These are phyloP conservation scores for Solanum bulbocastanum DNA, from an alignment of 257 asterid genomes.

Conservation along the genomic window DNA sequence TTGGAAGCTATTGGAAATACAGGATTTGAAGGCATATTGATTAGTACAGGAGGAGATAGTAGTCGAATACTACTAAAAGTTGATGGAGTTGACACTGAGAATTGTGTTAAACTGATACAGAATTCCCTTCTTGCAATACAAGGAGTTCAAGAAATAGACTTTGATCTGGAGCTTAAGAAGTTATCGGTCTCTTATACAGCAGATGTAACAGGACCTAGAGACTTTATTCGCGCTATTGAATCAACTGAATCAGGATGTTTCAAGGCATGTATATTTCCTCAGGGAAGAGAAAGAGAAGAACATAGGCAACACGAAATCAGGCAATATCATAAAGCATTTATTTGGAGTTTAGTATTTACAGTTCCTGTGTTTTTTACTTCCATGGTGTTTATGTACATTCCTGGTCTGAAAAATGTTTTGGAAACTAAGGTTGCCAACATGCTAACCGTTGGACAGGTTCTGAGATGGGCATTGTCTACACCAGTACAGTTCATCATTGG, in stretches of 20 bases:
- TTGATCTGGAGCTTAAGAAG: conserved; percentile 13
- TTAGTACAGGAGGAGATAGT: conserved; percentile 24
- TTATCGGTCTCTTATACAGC: conserved; percentile 37
- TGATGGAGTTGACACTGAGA: conserved; percentile 22
- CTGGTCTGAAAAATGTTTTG: conserved; percentile 31
- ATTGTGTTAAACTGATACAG: conserved; percentile 11
- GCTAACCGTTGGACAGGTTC: conserved; percentile 28
- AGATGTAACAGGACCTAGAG: conserved; percentile 46
- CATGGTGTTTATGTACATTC: conserved; percentile 61
- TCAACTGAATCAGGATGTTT: conserved; percentile 22
- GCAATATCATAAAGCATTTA: conserved; percentile 27
- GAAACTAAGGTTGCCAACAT: conserved; percentile 38
- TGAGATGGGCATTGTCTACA: conserved; percentile 43
- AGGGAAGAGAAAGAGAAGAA: conserved; percentile 24
- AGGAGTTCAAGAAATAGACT: conserved; percentile 31
- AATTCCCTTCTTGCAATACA: conserved; percentile 29
- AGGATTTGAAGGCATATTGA: conserved; percentile 41
- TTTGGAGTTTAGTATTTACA: conserved; percentile 52
- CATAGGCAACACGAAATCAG: conserved; percentile 27
- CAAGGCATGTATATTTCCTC: conserved; percentile 32
- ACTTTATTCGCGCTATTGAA: conserved; percentile 26
- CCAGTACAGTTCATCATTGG: conserved; percentile 70
- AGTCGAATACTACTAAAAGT: conserved; percentile 30
- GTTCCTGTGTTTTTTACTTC: conserved; percentile 50
- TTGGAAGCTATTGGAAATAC: conserved; percentile 25